phyloP scores from a whole-genome alignment of 768 basidiomycete species.

The Rhizopogon vulgaris region DNA sequence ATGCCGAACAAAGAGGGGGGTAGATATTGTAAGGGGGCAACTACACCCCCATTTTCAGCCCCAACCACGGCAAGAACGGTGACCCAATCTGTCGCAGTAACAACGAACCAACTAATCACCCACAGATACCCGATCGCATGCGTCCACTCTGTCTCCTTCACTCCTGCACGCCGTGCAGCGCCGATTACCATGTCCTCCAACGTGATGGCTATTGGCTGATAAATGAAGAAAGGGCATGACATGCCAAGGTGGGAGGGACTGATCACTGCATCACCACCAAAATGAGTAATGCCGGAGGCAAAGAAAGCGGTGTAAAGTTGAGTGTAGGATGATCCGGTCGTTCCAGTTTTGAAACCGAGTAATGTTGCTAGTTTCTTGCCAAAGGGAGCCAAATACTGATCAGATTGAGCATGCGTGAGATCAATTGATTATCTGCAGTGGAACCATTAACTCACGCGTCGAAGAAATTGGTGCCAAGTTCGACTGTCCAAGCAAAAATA shows the following conservation, averaged over 20 bases:
- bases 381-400: constrained; percentile 19
- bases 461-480: constrained; percentile 34
- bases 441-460: constrained; percentile 22
- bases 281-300: constrained; percentile 30
- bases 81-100: neutral
- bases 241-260: neutral
- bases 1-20: neutral
- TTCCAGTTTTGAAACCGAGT: constrained; percentile 22
- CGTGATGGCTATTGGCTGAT: constrained; percentile 29
- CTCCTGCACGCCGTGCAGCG: constrained; percentile 9
- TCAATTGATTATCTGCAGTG: neutral
- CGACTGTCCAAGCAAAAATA: constrained; percentile 12
- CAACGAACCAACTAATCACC: constrained; percentile 21
- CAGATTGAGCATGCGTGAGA: neutral
- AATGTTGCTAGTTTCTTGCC: constrained; percentile 18
- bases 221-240: constrained; percentile 18
- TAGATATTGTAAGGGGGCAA: neutral
- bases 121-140: constrained; percentile 20
- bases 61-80: neutral
- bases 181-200: constrained; percentile 26
- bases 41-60: neutral
- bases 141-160: constrained; percentile 4
- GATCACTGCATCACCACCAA: constrained; percentile 26
- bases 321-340: constrained; percentile 22
- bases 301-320: constrained; percentile 31